Percentiles rank a stretch among this genome's conserved stretches.
Conservation (phyloP, 371 early-diverging fungal genomes). For the Rhizomucor pusillus region DNA sequence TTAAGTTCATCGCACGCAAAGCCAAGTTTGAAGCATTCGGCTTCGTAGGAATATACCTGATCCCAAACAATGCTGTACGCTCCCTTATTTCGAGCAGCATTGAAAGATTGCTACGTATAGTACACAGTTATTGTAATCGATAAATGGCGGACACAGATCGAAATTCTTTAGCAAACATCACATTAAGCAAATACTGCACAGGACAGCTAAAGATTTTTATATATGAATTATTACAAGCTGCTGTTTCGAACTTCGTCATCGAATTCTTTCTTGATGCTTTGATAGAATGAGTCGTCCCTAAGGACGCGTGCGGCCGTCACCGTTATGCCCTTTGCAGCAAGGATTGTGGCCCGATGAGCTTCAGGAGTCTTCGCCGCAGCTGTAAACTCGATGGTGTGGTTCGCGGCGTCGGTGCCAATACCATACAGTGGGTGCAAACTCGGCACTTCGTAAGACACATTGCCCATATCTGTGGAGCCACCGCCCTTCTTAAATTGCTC, state of each 20-base stretch:
- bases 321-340: conserved; percentile 13
- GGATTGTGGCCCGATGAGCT: conserved; percentile 60
- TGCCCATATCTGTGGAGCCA: conserved; percentile 80
- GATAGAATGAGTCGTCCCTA: conserved; percentile 5
- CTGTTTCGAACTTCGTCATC: background rate
- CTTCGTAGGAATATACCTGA: too few relatives aligned
- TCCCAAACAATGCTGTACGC: too few relatives aligned
- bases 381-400: conserved; percentile 69
- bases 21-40: too few relatives aligned
- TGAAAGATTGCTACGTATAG: too few relatives aligned
- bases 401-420: conserved; percentile 45
- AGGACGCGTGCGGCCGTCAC: conserved; percentile 12
- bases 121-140: too few relatives aligned
- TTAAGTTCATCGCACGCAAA: too few relatives aligned
- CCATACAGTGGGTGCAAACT: conserved; percentile 46
- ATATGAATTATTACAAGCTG: too few relatives aligned
- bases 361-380: conserved; percentile 51
- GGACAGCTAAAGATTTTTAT: too few relatives aligned
- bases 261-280: conserved; percentile 15
- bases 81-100: too few relatives aligned
- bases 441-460: conserved; percentile 56
- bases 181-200: too few relatives aligned
- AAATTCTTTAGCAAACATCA: too few relatives aligned
- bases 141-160: too few relatives aligned
- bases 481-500: conserved; percentile 43